Conservation (phyloP, 1,284 basidiomycete genomes). For the Ceratobasidium sp. region DNA sequence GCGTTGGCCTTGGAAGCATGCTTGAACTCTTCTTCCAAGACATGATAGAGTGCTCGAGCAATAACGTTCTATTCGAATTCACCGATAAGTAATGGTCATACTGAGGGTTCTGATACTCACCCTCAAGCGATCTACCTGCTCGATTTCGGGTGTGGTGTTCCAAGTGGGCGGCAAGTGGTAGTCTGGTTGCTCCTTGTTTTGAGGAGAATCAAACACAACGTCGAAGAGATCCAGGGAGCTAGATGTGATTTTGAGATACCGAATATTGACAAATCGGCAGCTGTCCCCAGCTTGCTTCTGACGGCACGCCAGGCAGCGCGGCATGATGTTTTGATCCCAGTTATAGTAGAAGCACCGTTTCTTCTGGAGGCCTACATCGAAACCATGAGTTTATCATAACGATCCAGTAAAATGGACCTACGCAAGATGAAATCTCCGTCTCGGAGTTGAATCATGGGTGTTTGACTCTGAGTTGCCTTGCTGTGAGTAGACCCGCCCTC, state of each 20-base stretch:
- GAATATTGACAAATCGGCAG: constrained; percentile 23
- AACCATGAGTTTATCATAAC: not conserved
- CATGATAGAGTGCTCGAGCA: constrained; percentile 71
- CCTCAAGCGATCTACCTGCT: constrained; percentile 18
- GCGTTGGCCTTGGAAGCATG: constrained; percentile 70
- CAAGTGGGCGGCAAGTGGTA: constrained; percentile 6
- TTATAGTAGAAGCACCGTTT: constrained; percentile 17
- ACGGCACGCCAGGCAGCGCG: constrained; percentile 16
- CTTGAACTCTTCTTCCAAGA: constrained; percentile 69
- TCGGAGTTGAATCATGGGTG: not conserved
- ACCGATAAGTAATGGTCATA: not conserved
- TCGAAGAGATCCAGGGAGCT: not conserved
- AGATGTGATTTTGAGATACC: constrained; percentile 10
- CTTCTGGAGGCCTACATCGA: constrained; percentile 1
- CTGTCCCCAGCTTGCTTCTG: constrained; percentile 30
- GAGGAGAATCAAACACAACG: constrained; percentile 15
- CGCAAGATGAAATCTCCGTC: constrained; percentile 19
- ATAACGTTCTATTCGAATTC: constrained; percentile 64
- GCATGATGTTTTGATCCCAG: constrained; percentile 10
- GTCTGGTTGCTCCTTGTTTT: not conserved
- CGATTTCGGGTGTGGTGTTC: constrained; percentile 19
- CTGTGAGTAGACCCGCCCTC: not conserved
- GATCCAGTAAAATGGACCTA: not conserved
- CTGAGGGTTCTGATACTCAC: not conserved
- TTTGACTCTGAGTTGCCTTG: not conserved